A percentile compares a stretch with the other conserved stretches of the same genome.
Evolutionary conservation across 2,329 filamentous ascomycete genomes (phyloP).

Genomic region (Phialophora macrospora): DNA sequence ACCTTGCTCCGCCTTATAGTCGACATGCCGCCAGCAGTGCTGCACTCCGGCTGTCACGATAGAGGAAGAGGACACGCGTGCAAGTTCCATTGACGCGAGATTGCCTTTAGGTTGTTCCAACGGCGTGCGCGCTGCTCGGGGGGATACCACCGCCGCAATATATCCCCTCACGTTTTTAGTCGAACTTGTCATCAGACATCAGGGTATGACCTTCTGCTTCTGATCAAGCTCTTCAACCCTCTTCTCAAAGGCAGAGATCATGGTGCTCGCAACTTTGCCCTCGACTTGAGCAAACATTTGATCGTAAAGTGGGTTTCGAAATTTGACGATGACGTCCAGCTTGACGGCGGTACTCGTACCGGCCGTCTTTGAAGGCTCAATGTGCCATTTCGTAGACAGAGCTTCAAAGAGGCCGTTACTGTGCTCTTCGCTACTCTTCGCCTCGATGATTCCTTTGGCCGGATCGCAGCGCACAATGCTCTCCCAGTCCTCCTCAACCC

Average conservation of each 20-base stretch:
- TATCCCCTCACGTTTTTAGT: not conserved
- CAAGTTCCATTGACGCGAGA: too few relatives aligned
- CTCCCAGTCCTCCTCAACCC: conserved; percentile 79
- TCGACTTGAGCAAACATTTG: conserved; percentile 80
- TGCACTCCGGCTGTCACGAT: too few relatives aligned
- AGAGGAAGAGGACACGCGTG: not conserved
- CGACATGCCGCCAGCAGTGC: too few relatives aligned
- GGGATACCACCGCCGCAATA: not conserved
- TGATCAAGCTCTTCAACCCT: conserved; percentile 65
- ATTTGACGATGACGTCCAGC: conserved; percentile 78
- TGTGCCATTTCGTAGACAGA: conserved; percentile 51
- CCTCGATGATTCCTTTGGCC: conserved; percentile 70
- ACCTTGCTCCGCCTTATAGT: not conserved
- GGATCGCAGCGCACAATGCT: conserved; percentile 79
- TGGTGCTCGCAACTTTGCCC: conserved; percentile 79
- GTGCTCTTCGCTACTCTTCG: conserved; percentile 65
- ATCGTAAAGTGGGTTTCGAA: conserved; percentile 86
- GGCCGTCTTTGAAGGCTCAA: conserved; percentile 43
- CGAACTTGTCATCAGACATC: not conserved
- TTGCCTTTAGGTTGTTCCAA: not conserved
- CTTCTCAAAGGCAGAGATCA: conserved; percentile 93
- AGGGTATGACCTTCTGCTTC: conserved; percentile 1
- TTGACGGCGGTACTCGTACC: conserved; percentile 70
- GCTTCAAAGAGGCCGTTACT: conserved; percentile 53
- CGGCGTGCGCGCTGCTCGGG: not conserved